These are phyloP conservation scores for Effrenium voratum DNA, from an alignment of 73 alveolate species.

Conservation along the genomic window DNA sequence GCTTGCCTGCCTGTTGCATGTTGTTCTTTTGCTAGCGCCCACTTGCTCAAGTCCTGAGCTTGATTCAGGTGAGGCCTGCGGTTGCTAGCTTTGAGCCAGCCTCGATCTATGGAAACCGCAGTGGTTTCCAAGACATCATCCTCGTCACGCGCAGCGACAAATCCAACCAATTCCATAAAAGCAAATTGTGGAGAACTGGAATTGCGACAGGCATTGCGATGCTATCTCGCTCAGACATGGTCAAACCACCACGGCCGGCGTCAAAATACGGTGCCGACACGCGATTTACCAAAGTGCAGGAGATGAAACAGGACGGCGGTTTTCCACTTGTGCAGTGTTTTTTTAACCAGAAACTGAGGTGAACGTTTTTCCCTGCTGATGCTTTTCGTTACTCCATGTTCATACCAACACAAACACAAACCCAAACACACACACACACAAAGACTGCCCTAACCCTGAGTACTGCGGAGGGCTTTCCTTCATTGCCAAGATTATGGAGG, in stretches of 20 bases:
- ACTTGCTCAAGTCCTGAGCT: too few relatives aligned
- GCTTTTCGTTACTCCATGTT: too few relatives aligned
- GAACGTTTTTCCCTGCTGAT: background rate
- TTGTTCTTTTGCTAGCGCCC: too few relatives aligned
- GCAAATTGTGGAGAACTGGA: background rate
- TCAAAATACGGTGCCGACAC: background rate
- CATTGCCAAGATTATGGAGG: background rate
- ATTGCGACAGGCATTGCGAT: background rate
- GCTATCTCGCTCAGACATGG: conserved; percentile 27
- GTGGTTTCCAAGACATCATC: conserved; percentile 1
- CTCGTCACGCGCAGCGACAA: background rate
- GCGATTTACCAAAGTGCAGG: conserved; percentile 52
- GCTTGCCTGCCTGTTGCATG: too few relatives aligned
- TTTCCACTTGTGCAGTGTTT: background rate
- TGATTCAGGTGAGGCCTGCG: conserved; percentile 33
- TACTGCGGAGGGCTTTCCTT: conserved; percentile 46
- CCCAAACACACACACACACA: background rate
- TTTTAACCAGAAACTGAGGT: background rate
- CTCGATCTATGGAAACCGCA: background rate
- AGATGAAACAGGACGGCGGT: conserved; percentile 58
- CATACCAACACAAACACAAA: background rate
- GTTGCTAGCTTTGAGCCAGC: conserved; percentile 26
- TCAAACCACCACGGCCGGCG: background rate
- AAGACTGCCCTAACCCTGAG: background rate
- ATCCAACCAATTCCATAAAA: background rate